Evolutionary conservation across 1,284 basidiomycete species (phyloP).

Genomic region (Ceratorhiza oryzae-sativae): DNA sequence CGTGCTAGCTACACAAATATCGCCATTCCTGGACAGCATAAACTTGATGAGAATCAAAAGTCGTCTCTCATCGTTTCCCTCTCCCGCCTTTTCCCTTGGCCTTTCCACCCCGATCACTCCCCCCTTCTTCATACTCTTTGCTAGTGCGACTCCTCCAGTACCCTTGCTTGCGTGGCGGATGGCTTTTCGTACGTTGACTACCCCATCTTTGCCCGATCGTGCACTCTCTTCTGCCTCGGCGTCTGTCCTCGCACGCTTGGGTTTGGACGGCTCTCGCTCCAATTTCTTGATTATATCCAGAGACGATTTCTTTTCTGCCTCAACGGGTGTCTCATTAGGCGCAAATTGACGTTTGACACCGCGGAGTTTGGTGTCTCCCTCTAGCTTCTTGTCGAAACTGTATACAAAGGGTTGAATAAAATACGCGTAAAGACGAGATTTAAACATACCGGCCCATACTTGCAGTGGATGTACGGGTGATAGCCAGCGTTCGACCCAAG

Average conservation of each 20-base stretch:
- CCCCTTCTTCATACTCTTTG: slow-evolving; percentile 26
- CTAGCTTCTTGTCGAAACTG: slow-evolving; percentile 85
- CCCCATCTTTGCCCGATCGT: slow-evolving; percentile 56
- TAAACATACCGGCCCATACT: slow-evolving; percentile 73
- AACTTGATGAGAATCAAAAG: background rate
- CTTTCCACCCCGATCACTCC: background rate
- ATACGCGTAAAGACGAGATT: background rate
- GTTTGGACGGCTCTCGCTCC: slow-evolving; percentile 69
- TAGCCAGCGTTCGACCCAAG: slow-evolving; percentile 72
- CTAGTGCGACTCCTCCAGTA: slow-evolving; percentile 54
- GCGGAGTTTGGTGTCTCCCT: slow-evolving; percentile 87
- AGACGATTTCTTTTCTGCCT: slow-evolving; percentile 74
- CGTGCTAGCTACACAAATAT: too few relatives aligned
- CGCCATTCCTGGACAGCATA: background rate
- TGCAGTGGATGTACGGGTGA: slow-evolving; percentile 85
- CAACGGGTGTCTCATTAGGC: slow-evolving; percentile 71
- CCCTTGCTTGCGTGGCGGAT: slow-evolving; percentile 78
- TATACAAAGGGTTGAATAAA: background rate
- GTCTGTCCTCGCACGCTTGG: slow-evolving; percentile 54
- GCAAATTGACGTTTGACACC: slow-evolving; percentile 93
- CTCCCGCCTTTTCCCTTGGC: slow-evolving; percentile 13
- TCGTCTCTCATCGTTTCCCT: slow-evolving; percentile 16
- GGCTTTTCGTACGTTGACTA: slow-evolving; percentile 85
- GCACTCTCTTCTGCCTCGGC: slow-evolving; percentile 57
- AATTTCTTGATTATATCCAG: slow-evolving; percentile 79